Base-by-base conservation (phyloP, 1,139 yeast species). In the Casaregolazyma suthepensis region DNA sequence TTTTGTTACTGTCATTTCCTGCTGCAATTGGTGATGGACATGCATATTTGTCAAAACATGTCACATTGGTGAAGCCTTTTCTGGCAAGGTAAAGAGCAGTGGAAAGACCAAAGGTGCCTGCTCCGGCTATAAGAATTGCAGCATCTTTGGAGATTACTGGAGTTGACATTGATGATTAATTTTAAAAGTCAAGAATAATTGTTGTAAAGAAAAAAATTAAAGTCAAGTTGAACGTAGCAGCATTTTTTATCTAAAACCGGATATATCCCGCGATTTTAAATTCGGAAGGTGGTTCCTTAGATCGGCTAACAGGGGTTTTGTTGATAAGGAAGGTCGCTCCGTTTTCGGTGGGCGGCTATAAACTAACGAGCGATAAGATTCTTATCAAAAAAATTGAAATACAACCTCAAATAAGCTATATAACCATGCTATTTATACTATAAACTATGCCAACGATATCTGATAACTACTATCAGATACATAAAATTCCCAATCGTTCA, bases 1-100 rank as follows among this genome's bases (percentile, higher is more conserved):
- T 76, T 61, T 77, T 23, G n/a, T 43, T 43, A 17, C 40, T 35
- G 59, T 77, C 81, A 52, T 70, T 71, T 5, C 79, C 76, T n/a
- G 81, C 81, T 2, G 80, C 73, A 65, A 74, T 66, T 0, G 75
- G 74, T 0, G 81, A 76, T 7, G 81, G 81, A 1, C 75, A 71
- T 18, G 70, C 65, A 54, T 67, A 69, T 15, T 70, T 67, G 61
- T 77, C 81, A 23, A 77, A 59, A 0, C 71, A 70, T 0, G 63
- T 57, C 5, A 75, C 74, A n/a, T 57, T 26, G 20, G 54, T 57
- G 45, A 62, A 61, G 13, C 70, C 71, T 35, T 62, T 58, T 31
- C 57, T 54, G 3, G 66, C 62, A 1, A 71, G 62, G 42, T 68
- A 66, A 6, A 71, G 61, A 1, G 72, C 74, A 0, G 75, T 67